phyloP scores from a whole-genome alignment of 441 rosid species.

The Mallotus repandus region DNA sequence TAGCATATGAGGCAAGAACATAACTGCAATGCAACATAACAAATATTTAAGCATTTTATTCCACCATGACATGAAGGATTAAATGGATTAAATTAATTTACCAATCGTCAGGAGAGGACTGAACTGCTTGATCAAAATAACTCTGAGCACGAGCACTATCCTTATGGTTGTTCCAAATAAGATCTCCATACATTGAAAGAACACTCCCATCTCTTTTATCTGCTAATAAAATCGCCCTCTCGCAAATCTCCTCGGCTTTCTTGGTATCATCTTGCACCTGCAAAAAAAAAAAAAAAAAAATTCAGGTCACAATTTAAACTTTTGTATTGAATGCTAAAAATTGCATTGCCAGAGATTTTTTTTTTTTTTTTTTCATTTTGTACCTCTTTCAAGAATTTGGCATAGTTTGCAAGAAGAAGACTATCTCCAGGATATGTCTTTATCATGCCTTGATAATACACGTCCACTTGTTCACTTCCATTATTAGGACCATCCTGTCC shows the following conservation, averaged over 20 bases:
- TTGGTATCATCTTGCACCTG: constrained; percentile 52
- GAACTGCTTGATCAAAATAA: constrained; percentile 68
- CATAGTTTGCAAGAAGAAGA: constrained; percentile 68
- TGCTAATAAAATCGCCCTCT: constrained; percentile 49
- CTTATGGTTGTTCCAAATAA: constrained; percentile 62
- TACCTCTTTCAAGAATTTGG: constrained; percentile 72
- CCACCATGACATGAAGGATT: too few relatives aligned
- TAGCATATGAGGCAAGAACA: constrained; percentile 71
- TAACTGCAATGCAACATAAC: constrained; percentile 36
- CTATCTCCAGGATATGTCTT: constrained; percentile 48
- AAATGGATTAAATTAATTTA: constrained; percentile 11
- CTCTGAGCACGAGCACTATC: constrained; percentile 56
- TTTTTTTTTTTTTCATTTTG: too few relatives aligned
- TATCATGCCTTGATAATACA: constrained; percentile 61
- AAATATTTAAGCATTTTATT: neutral
- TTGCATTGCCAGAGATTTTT: too few relatives aligned
- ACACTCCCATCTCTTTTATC: constrained; percentile 52
- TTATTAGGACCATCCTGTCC: constrained; percentile 2
- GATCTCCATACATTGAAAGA: constrained; percentile 60
- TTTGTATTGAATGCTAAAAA: neutral
- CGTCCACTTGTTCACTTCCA: constrained; percentile 44
- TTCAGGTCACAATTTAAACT: too few relatives aligned
- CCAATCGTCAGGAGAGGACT: constrained; percentile 67
- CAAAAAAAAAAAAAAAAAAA: neutral
- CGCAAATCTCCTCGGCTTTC: constrained; percentile 69